Evolutionary conservation across 169 alveolate genomes (phyloP).

Genomic region (Plasmodium gallinaceum): DNA sequence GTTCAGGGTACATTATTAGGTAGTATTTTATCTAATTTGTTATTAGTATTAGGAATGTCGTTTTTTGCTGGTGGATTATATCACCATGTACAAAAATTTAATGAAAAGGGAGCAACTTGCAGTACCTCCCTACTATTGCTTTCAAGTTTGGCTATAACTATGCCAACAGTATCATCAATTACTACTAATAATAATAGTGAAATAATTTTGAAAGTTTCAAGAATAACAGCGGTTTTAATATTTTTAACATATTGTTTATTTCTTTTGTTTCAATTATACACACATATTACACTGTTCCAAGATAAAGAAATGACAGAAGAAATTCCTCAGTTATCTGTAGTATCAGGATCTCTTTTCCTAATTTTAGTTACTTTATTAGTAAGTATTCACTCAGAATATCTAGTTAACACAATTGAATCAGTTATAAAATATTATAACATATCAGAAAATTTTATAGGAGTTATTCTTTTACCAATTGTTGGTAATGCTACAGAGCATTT

Average conservation of each 20-base stretch:
- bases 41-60: slow-evolving; percentile 91
- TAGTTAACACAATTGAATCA: slow-evolving; percentile 83
- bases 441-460: slow-evolving; percentile 90
- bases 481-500: slow-evolving; percentile 92
- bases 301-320: slow-evolving; percentile 82
- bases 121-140: slow-evolving; percentile 86
- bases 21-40: slow-evolving; percentile 87
- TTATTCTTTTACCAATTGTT: slow-evolving; percentile 90
- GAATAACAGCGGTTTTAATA: slow-evolving; percentile 86
- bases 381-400: slow-evolving; percentile 80
- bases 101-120: slow-evolving; percentile 90
- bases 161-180: slow-evolving; percentile 86
- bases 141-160: slow-evolving; percentile 86
- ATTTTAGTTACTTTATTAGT: slow-evolving; percentile 74
- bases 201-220: slow-evolving; percentile 84
- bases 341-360: slow-evolving; percentile 78
- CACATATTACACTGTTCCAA: slow-evolving; percentile 86
- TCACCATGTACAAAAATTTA: slow-evolving; percentile 89
- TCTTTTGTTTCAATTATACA: slow-evolving; percentile 87
- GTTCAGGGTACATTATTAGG: slow-evolving; percentile 93
- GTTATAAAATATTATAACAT: slow-evolving; percentile 84
- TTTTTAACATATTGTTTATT: slow-evolving; percentile 85
- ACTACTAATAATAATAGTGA: slow-evolving; percentile 62
- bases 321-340: slow-evolving; percentile 79
- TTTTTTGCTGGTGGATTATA: slow-evolving; percentile 91